These are phyloP conservation scores for Paramecium biaurelia DNA, from an alignment of 73 alveolate genomes.

Conservation along the genomic window DNA sequence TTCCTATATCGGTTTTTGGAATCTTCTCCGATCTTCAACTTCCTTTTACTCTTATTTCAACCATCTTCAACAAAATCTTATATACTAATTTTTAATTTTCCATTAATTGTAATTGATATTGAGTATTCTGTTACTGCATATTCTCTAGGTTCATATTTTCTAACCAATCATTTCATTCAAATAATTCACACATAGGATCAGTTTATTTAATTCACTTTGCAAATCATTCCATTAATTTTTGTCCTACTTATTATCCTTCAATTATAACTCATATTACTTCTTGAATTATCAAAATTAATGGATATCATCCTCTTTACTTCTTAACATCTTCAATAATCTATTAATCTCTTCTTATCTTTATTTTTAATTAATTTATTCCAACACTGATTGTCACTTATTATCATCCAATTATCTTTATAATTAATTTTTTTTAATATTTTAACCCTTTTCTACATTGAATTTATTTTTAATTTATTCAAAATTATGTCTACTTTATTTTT, in stretches of 20 bases:
- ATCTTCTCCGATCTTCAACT: background rate
- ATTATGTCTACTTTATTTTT: too few species aligned
- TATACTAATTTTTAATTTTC: background rate
- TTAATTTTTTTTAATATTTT: too few species aligned
- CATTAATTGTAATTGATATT: background rate
- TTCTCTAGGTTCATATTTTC: background rate
- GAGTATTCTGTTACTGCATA: background rate
- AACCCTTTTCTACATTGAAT: too few species aligned
- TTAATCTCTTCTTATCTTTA: background rate
- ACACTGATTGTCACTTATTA: too few species aligned
- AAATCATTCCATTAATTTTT: background rate
- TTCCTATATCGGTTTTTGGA: background rate
- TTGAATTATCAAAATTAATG: too few species aligned
- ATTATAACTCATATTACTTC: too few species aligned
- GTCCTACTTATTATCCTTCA: too few species aligned
- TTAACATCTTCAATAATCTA: too few species aligned
- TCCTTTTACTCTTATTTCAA: background rate
- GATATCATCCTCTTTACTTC: too few species aligned
- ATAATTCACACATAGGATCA: background rate
- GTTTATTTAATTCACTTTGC: background rate
- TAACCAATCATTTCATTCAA: background rate
- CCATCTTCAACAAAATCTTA: background rate
- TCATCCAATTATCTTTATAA: too few species aligned
- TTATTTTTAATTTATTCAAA: too few species aligned
- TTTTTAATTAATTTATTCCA: too few species aligned